phyloP scores from a whole-genome alignment of 1,139 yeast genomes.

The Nakaseomyces sp. region DNA sequence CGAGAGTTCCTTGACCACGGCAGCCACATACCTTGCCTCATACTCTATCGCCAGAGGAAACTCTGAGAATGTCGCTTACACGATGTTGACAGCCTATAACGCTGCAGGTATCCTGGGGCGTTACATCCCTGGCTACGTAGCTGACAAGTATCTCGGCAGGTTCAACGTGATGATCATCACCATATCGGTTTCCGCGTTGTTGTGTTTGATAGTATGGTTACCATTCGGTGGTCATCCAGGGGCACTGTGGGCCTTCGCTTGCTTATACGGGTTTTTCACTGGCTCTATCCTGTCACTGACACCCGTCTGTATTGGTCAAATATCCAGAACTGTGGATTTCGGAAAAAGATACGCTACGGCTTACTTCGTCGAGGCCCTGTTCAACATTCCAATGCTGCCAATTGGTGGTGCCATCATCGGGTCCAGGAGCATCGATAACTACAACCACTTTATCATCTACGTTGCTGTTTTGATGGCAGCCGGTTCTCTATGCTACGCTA shows the following conservation, averaged over 20 bases:
- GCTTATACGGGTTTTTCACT: constrained; percentile 32
- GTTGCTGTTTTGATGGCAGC: constrained; percentile 23
- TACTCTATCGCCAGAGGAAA: constrained; percentile 35
- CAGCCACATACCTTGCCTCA: constrained; percentile 29
- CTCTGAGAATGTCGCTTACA: constrained; percentile 43
- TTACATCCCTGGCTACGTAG: constrained; percentile 43
- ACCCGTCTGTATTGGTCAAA: constrained; percentile 45
- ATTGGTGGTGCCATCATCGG: constrained; percentile 46
- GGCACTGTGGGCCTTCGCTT: constrained; percentile 32
- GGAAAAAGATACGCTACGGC: constrained; percentile 45
- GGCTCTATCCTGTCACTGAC: constrained; percentile 36
- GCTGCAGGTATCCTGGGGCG: constrained; percentile 55
- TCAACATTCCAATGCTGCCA: constrained; percentile 40
- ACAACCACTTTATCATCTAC: constrained; percentile 28
- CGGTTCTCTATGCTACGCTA: constrained; percentile 22
- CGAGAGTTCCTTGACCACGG: constrained; percentile 48
- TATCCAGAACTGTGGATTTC: constrained; percentile 41
- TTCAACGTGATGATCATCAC: constrained; percentile 45
- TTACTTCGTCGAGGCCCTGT: constrained; percentile 38
- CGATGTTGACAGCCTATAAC: constrained; percentile 48
- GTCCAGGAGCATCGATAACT: constrained; percentile 21
- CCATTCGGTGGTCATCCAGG: constrained; percentile 31
- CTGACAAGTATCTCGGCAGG: constrained; percentile 48
- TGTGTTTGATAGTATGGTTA: constrained; percentile 29
- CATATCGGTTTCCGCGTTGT: constrained; percentile 36